A percentile compares a stretch with the other conserved stretches of the same genome.
Evolutionary conservation across 2,329 filamentous ascomycete species (phyloP).

Genomic region (Aureobasidium musti): DNA sequence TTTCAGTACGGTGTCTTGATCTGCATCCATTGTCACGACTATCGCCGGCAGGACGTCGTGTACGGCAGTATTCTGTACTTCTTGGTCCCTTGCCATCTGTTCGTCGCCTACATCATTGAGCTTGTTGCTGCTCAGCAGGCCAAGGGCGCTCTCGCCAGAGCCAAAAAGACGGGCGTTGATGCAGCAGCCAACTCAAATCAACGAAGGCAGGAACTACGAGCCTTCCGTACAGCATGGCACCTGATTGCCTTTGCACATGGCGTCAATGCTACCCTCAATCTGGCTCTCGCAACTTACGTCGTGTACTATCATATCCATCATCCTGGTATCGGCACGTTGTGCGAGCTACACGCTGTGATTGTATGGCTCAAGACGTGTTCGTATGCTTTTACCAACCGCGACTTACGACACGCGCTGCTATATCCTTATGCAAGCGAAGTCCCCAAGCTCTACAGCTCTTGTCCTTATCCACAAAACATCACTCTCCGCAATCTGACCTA

Average conservation of each 20-base stretch:
- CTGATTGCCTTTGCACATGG: constrained; percentile 78
- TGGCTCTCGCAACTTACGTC: constrained; percentile 76
- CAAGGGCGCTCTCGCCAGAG: constrained; percentile 63
- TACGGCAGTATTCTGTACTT: constrained; percentile 79
- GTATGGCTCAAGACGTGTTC: constrained; percentile 96
- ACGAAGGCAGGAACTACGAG: constrained; percentile 55
- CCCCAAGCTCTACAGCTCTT: constrained; percentile 77
- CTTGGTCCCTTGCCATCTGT: constrained; percentile 84
- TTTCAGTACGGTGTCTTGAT: constrained; percentile 84
- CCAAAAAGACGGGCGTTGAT: constrained; percentile 48
- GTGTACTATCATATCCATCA: constrained; percentile 93
- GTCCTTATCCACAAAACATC: constrained; percentile 89
- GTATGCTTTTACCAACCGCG: constrained; percentile 94
- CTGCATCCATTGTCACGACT: constrained; percentile 86
- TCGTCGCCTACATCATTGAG: constrained; percentile 89
- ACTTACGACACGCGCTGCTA: constrained; percentile 79
- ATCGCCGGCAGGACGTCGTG: constrained; percentile 72
- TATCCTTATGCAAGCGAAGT: constrained; percentile 57
- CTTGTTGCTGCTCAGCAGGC: constrained; percentile 78
- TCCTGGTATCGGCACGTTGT: constrained; percentile 87
- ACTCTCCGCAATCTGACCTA: constrained; percentile 85
- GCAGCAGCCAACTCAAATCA: constrained; percentile 54
- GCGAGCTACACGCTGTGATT: constrained; percentile 87
- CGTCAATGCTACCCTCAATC: constrained; percentile 78
- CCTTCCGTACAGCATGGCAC: constrained; percentile 63